Evolutionary conservation across 305 asterid genomes (phyloP), one percentile per base, ranked within the genome.

Genomic region (Solanum hybrid): DNA sequence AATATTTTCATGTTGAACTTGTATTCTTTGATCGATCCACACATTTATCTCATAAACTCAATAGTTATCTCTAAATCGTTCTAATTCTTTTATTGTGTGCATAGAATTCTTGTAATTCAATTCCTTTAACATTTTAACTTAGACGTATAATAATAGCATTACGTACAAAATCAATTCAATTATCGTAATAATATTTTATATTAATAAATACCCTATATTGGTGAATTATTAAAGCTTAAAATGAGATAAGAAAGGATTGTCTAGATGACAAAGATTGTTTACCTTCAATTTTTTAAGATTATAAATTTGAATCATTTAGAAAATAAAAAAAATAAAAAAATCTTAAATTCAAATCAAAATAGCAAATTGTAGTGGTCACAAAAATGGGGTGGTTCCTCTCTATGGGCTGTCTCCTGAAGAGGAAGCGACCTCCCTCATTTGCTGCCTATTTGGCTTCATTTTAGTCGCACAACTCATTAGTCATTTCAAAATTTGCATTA

Each of bases 401-500:
- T 40, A 13, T 39, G 24, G 39, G 28, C 39, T 82, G 87, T 83
- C 87, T 83, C 39, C 87, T 8, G 73, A 83, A 42, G 37, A 83
- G 87, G 73, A 42, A 83, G 73, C 87, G 18, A 16, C 28, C 88
- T 67, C 24, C 40, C 71, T 61, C 78, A 42, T 18, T 34, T 82
- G 92, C 46, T 82, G 81, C 73, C 90, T 83, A 86, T 51, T 33
- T 64, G 87, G 24, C 86, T 39, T 39, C 64, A 6, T 80, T 9
- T 12, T 82, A 82, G 67, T 82, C 71, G 37, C 64, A 28, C 87
- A 82, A 26, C 26, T 42, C 71, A 34, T 5, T 8, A 73, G 20
- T 40, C 46, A 34, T 51, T 81, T 88, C 92, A 88, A 90, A 33
- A 79, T 82, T 82, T 24, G 36, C 91, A 69, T 87, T 80, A 83